These are phyloP conservation scores for Colletotrichum tofieldiae DNA, from an alignment of 2,329 filamentous ascomycete genomes.

Conservation along the genomic window DNA sequence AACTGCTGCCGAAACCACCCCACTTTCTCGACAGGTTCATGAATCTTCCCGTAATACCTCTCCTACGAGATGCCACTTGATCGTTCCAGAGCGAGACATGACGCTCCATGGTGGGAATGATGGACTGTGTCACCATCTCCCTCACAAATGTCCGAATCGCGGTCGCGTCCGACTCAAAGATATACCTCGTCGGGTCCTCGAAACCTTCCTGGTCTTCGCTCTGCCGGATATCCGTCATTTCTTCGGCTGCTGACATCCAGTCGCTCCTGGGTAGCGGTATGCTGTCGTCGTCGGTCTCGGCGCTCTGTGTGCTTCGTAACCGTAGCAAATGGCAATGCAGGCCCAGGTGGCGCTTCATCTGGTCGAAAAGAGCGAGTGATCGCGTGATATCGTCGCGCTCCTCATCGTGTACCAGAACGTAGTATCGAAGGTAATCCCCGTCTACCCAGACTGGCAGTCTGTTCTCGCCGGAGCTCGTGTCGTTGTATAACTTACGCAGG, in stretches of 20 bases:
- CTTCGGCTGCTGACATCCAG: slow-evolving; percentile 91
- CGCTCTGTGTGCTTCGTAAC: slow-evolving; percentile 86
- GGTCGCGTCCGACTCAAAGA: slow-evolving; percentile 93
- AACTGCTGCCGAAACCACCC: slow-evolving; percentile 82
- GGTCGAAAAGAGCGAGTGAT: slow-evolving; percentile 92
- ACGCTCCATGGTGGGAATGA: slow-evolving; percentile 97
- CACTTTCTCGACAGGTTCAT: slow-evolving; percentile 94
- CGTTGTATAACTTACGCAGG: slow-evolving; percentile 85
- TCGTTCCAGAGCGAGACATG: slow-evolving; percentile 95
- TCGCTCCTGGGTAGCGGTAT: slow-evolving; percentile 85
- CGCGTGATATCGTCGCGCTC: slow-evolving; percentile 93
- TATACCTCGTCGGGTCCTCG: slow-evolving; percentile 80
- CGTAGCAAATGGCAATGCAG: slow-evolving; percentile 94
- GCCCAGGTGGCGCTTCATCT: slow-evolving; percentile 99
- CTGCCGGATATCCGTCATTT: slow-evolving; percentile 80
- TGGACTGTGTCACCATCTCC: slow-evolving; percentile 95
- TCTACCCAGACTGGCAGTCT: slow-evolving; percentile 89
- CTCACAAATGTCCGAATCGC: slow-evolving; percentile 91
- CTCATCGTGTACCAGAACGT: slow-evolving; percentile 96
- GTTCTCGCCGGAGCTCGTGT: slow-evolving; percentile 84
- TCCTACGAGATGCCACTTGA: slow-evolving; percentile 90
- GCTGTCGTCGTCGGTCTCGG: slow-evolving; percentile 92
- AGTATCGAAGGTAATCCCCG: slow-evolving; percentile 93
- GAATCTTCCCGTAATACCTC: slow-evolving; percentile 92
- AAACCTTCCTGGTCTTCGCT: slow-evolving; percentile 80